Evolutionary conservation across 768 basidiomycete species (phyloP).

Genomic region (Tricholoma matsutake): DNA sequence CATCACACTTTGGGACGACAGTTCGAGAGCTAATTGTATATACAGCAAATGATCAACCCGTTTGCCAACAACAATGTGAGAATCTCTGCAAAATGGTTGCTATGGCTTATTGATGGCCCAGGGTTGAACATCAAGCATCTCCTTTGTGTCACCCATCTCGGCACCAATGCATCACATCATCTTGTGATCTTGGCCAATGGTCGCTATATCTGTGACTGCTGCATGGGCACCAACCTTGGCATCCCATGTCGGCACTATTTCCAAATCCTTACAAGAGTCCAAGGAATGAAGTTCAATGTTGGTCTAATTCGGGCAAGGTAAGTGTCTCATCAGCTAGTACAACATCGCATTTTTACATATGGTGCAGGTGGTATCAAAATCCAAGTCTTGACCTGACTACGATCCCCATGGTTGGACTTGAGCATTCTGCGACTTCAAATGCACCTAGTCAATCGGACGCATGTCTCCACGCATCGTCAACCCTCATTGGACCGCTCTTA

Average conservation of each 20-base stretch:
- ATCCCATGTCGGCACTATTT: conserved; percentile 26
- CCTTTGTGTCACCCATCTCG: conserved; percentile 14
- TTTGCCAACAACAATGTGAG: conserved; percentile 23
- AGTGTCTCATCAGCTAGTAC: background rate
- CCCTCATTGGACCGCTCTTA: background rate
- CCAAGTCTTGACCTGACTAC: conserved; percentile 4
- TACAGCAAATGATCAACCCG: conserved; percentile 16
- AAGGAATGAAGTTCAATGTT: conserved; percentile 21
- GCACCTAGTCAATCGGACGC: background rate
- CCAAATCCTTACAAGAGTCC: conserved; percentile 10
- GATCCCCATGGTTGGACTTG: conserved; percentile 2
- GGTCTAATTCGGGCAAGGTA: conserved; percentile 20
- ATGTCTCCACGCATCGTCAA: background rate
- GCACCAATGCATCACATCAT: conserved; percentile 15
- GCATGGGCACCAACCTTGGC: conserved; percentile 24
- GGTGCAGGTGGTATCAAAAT: conserved; percentile 17
- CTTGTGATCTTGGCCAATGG: conserved; percentile 19
- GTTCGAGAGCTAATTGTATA: no score
- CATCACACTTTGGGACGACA: no score
- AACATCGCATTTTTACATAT: no score
- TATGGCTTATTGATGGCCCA: conserved; percentile 13
- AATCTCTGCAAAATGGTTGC: conserved; percentile 21
- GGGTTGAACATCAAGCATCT: conserved; percentile 18
- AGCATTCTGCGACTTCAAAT: background rate
- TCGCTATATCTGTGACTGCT: conserved; percentile 26